Evolutionary conservation across 139 green algal species (phyloP).

Genomic region (Picochlorum sp.): DNA sequence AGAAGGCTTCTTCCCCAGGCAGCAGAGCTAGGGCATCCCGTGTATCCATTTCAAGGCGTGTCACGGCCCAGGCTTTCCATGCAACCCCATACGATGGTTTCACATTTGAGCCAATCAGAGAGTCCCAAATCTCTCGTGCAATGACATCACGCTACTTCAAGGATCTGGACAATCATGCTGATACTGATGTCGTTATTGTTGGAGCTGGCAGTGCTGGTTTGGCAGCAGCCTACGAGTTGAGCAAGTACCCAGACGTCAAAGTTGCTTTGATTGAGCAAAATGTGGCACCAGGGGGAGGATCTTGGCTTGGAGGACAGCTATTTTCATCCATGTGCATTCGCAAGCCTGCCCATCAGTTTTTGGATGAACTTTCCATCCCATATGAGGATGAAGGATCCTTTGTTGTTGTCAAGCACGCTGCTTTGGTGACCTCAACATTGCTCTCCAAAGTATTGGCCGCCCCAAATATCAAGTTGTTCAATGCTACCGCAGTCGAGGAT

Average conservation of each 20-base stretch:
- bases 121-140: conserved; percentile 59
- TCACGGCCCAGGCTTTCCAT: neutral
- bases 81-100: conserved; percentile 22
- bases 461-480: conserved; percentile 98
- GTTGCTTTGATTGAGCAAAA: conserved; percentile 85
- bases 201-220: conserved; percentile 71
- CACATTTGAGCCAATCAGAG: conserved; percentile 66
- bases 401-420: conserved; percentile 92
- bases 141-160: conserved; percentile 92
- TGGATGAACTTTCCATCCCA: conserved; percentile 73
- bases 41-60: neutral
- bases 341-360: conserved; percentile 87
- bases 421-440: conserved; percentile 90
- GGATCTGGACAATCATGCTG: conserved; percentile 80
- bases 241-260: conserved; percentile 85
- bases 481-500: conserved; percentile 61
- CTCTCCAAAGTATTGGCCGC: conserved; percentile 83
- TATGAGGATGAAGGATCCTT: conserved; percentile 90
- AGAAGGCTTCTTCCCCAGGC: neutral
- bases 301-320: conserved; percentile 84
- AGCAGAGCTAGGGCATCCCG: neutral
- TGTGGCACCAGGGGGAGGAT: conserved; percentile 63
- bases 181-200: conserved; percentile 47
- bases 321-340: conserved; percentile 48
- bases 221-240: conserved; percentile 88